Conservation (phyloP, 2,329 filamentous ascomycete genomes). For the Emericellopsis atlantica region DNA sequence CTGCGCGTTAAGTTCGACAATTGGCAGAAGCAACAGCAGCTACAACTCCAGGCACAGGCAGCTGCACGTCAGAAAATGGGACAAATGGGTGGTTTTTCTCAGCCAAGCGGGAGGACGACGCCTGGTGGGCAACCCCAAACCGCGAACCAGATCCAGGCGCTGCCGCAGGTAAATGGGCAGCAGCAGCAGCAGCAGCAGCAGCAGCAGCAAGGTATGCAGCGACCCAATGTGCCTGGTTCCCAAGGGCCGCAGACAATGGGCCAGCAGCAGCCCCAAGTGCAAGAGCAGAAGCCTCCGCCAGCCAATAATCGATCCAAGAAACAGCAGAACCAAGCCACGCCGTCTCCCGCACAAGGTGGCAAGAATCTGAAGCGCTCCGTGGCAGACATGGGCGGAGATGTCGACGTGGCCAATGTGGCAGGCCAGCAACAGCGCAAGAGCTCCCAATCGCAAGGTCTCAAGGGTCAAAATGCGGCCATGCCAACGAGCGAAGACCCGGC, state of each 20-base stretch:
- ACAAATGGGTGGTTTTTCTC: conserved; percentile 3
- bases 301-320: not conserved
- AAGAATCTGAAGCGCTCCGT: conserved; percentile 40
- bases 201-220: no score
- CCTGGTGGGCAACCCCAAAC: conserved; percentile 15
- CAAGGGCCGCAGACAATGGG: conserved; percentile 24
- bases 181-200: no score
- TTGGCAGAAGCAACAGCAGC: conserved; percentile 15
- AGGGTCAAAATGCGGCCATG: conserved; percentile 14
- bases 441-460: no score
- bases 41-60: conserved; percentile 1
- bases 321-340: conserved; percentile 12
- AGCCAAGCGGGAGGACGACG: conserved; percentile 3
- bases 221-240: no score
- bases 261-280: conserved; percentile 3
- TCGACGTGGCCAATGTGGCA: conserved; percentile 21
- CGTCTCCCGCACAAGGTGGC: conserved; percentile 21
- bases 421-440: conserved; percentile 29
- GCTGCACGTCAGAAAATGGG: conserved; percentile 6
- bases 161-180: conserved; percentile 15
- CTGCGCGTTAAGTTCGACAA: conserved; percentile 17
- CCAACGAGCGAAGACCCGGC: conserved; percentile 1
- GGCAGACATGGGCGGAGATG: conserved; percentile 28
- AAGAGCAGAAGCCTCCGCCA: conserved; percentile 1
- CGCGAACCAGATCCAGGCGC: conserved; percentile 17